Base-by-base conservation (phyloP, 2,329 filamentous ascomycete species). In the Xylaria sp. region DNA sequence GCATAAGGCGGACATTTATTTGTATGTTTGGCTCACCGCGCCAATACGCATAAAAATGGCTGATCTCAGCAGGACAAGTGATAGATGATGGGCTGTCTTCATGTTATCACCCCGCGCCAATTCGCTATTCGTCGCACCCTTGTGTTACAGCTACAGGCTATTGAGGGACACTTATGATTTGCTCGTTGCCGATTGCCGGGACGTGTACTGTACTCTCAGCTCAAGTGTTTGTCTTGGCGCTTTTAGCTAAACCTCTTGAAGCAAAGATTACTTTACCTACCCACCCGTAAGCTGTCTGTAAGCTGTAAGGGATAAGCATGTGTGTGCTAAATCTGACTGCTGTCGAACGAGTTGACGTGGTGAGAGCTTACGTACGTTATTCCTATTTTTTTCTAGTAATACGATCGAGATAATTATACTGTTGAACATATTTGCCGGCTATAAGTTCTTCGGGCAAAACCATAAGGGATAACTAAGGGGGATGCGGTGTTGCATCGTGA, bases 181-280 rank as follows among this genome's bases (percentile, higher is more conserved):
- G 51, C 11, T 36, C 30, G 11, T 34, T 17, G 17, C 24, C 5
- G n/a, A 30, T 27, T 27, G 24, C 24, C 24, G 42, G 17, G 6
- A 47, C 42, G 17, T 19, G 17, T 42, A 17, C 14, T 24, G 3
- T 30, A 30, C n/a, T 19, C 42, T n/a, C 48, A 51, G 48, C 48
- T 27, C 21, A 4, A 27, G 4, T 54, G 30, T 30, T 21, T 39
- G 34, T 50, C 45, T 61, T 47, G 67, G 61, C 66, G 36, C 17
- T 14, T 21, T 34, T 57, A 65, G 62, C 66, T 64, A 36, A 53
- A 39, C 61, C 47, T 34, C 34, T 45, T 61, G 39, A 19, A 48
- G 42, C n/a, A 47, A 47, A 47, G 42, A 47, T 42, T 42, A 17
- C n/a, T n/a, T n/a, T n/a, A n/a, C n/a, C n/a, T n/a, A n/a, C n/a